These are phyloP conservation scores for Suaeda aralocaspica DNA, from an alignment of 148 eudicot genomes.

Conservation along the genomic window DNA sequence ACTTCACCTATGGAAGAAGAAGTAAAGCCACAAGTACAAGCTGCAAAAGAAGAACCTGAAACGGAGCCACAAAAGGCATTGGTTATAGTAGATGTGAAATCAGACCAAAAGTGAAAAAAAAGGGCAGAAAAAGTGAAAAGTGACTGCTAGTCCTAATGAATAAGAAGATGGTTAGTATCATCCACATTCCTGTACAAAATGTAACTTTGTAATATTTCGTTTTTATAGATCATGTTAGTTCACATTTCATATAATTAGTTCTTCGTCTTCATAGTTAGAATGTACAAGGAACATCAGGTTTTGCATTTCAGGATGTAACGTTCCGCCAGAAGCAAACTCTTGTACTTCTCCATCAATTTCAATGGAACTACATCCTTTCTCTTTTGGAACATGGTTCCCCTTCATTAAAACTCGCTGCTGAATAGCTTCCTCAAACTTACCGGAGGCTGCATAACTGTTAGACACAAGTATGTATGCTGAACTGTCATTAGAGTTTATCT, in stretches of 20 bases:
- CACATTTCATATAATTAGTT: conserved; percentile 5
- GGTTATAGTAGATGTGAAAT: conserved; percentile 33
- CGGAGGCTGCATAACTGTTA: conserved; percentile 40
- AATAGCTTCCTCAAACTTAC: conserved; percentile 41
- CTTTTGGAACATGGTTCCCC: conserved; percentile 31
- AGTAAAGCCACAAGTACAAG: conserved; percentile 11
- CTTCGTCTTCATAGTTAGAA: conserved; percentile 16
- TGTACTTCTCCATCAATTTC: conserved; percentile 42
- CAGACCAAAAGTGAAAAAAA: background rate
- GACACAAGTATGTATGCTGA: conserved; percentile 42
- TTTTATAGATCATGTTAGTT: background rate
- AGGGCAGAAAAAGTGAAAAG: background rate
- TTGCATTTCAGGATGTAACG: conserved; percentile 32
- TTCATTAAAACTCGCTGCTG: conserved; percentile 40
- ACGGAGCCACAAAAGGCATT: conserved; percentile 35
- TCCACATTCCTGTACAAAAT: conserved; percentile 24
- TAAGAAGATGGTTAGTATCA: conserved; percentile 5
- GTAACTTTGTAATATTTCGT: conserved; percentile 10
- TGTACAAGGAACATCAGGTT: conserved; percentile 21
- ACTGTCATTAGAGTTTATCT: conserved; percentile 36
- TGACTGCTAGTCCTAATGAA: conserved; percentile 11
- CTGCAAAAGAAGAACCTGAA: conserved; percentile 27
- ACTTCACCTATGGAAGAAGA: conserved; percentile 19
- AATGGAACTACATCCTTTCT: conserved; percentile 49
- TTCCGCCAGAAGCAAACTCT: conserved; percentile 49